Evolutionary conservation across 2,329 filamentous ascomycete species (phyloP).

Genomic region (Cordyceps fumosorosea): DNA sequence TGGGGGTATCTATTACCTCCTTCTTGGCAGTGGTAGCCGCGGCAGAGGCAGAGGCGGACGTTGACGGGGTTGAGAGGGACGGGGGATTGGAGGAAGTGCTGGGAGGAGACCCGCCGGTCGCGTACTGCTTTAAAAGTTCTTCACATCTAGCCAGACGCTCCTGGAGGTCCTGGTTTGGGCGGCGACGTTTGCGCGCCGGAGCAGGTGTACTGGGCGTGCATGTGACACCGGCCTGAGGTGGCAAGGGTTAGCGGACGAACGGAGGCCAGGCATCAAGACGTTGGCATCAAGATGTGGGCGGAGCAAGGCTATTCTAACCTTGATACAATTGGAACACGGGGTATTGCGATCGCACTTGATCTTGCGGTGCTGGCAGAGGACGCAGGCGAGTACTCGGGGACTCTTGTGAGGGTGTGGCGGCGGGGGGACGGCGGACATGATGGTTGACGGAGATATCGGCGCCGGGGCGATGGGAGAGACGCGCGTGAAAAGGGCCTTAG

Average conservation of each 20-base stretch:
- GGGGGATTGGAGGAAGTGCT: conserved; percentile 18
- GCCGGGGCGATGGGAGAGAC: background rate
- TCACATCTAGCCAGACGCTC: conserved; percentile 54
- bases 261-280: background rate
- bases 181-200: conserved; percentile 50
- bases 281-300: background rate
- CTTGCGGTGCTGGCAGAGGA: conserved; percentile 55
- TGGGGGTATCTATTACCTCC: conserved; percentile 14
- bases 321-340: conserved; percentile 54
- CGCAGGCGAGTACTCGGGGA: conserved; percentile 45
- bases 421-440: conserved; percentile 8
- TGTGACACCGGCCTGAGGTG: conserved; percentile 46
- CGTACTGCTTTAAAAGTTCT: conserved; percentile 52
- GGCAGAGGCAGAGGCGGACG: background rate
- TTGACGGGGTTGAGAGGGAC: conserved; percentile 14
- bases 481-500: background rate
- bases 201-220: conserved; percentile 56
- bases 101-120: conserved; percentile 30
- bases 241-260: conserved; percentile 11
- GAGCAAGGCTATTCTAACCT: conserved; percentile 32
- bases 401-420: conserved; percentile 27
- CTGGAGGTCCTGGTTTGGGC: conserved; percentile 56
- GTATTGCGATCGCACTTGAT: conserved; percentile 56
- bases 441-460: background rate
- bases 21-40: background rate